These are phyloP conservation scores for Epichloe elymi DNA, from an alignment of 2,329 filamentous ascomycete genomes.

Conservation along the genomic window DNA sequence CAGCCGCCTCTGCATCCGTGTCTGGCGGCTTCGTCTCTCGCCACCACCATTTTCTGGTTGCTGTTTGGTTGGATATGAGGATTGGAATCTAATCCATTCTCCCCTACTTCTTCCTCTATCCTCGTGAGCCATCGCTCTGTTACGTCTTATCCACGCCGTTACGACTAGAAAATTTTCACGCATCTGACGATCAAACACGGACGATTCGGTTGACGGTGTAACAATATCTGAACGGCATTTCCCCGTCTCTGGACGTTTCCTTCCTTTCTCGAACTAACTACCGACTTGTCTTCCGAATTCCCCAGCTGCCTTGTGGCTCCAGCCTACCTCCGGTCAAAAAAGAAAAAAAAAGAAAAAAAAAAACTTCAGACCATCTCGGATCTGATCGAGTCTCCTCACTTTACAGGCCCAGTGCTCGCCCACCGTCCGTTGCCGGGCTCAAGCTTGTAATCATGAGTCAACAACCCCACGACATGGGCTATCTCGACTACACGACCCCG, in stretches of 20 bases:
- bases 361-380: neutral
- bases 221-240: neutral
- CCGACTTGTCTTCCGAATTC: neutral
- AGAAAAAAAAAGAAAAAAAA: neutral
- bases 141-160: neutral
- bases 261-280: neutral
- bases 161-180: neutral
- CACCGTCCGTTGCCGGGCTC: conserved; percentile 12
- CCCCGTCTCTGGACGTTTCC: neutral
- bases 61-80: neutral
- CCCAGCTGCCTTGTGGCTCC: neutral
- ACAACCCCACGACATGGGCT: conserved; percentile 48
- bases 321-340: neutral
- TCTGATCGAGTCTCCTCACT: neutral
- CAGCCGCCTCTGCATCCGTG: neutral
- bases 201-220: neutral
- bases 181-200: neutral
- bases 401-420: conserved; percentile 14
- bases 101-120: neutral
- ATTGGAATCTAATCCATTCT: neutral
- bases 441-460: conserved; percentile 25
- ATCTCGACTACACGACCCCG: conserved; percentile 52
- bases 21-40: neutral
- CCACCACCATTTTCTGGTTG: neutral
- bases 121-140: neutral